Base-by-base conservation (phyloP, 1,284 basidiomycete species). In the Cystobasidium sp. region DNA sequence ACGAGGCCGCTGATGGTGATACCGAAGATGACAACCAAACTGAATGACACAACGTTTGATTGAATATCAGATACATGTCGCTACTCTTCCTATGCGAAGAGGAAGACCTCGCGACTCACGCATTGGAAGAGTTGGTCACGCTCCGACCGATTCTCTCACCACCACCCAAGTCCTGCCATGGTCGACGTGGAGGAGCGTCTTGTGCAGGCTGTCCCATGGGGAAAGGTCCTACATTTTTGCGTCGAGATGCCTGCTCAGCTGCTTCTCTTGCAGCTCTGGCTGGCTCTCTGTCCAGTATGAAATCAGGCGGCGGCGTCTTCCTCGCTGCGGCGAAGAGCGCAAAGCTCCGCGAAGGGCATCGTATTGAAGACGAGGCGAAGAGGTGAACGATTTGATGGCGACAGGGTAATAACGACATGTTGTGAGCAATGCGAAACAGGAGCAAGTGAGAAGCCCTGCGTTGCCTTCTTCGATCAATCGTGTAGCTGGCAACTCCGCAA, bases 1-100 rank as follows among this genome's bases (percentile, higher is more conserved):
- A 75, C 51, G 31, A 68, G 56, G 10, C 68, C 68, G 46, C 67
- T 68, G 12, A 75, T 41, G 7, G 61, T 46, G 62, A 65, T 52
- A 20, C 74, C 74, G 37, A 75, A 75, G 46, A 70, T n/a, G 18
- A 75, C 63, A 14, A 75, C 74, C 4, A 75, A 22, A 46, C 65
- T 75, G 52, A 9, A 10, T 24, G 22, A 24, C 18, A 12, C 41
- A 22, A 43, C 41, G 39, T 22, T 22, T 4, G 18, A 31, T 18
- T 46, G 20, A 56, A 31, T 3, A 24, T 18, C 14, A 49, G 41
- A 9, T 7, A 65, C 4, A 9, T 49, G 9, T 61, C 14, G 39
- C 22, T 12, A 12, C 18, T n/a, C 24, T 24, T 12, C 8, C 53
- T 55, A n/a, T 55, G 24, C 53, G 22, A 55, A 3, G 31, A 31